Evolutionary conservation across 495 filamentous ascomycete species (phyloP).

Genomic region (Niebla homalea): DNA sequence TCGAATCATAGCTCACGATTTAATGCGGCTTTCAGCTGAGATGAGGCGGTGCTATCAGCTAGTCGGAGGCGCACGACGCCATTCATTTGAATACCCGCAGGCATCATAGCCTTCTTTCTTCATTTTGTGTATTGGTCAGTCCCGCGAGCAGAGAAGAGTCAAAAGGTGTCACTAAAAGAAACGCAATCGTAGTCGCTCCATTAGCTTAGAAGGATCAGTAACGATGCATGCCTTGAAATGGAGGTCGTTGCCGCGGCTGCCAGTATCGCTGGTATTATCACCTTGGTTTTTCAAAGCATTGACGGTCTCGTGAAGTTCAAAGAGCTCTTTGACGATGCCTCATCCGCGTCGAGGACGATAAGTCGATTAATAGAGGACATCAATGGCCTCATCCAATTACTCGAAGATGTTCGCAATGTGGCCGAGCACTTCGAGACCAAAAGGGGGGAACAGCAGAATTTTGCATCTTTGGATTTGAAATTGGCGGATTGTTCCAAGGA

Average conservation of each 20-base stretch:
- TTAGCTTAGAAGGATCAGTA: too few species aligned
- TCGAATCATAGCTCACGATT: too few species aligned
- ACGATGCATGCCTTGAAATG: neutral
- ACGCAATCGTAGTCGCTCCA: too few species aligned
- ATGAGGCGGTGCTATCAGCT: too few species aligned
- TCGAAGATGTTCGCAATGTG: neutral
- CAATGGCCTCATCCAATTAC: neutral
- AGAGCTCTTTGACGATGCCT: slow-evolving; percentile 2
- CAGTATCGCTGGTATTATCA: slow-evolving; percentile 10
- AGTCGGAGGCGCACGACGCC: too few species aligned
- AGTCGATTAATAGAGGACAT: slow-evolving; percentile 1
- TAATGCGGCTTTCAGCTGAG: too few species aligned
- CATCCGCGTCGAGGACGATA: slow-evolving; percentile 6
- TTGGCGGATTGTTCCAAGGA: slow-evolving; percentile 7
- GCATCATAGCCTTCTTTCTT: too few species aligned
- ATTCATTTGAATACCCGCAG: too few species aligned
- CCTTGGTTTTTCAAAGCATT: slow-evolving; percentile 6
- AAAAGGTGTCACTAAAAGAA: too few species aligned
- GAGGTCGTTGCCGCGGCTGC: slow-evolving; percentile 9
- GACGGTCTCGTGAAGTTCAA: slow-evolving; percentile 8
- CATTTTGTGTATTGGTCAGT: too few species aligned
- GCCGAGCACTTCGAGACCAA: slow-evolving; percentile 1
- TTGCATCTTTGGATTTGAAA: slow-evolving; percentile 7
- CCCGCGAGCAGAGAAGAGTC: too few species aligned
- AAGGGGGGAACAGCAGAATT: neutral